A percentile compares a stretch with the other conserved stretches of the same genome.
Conservation (phyloP, 352 stramenopile genomes). For the Thalassiosira mediterranea region DNA sequence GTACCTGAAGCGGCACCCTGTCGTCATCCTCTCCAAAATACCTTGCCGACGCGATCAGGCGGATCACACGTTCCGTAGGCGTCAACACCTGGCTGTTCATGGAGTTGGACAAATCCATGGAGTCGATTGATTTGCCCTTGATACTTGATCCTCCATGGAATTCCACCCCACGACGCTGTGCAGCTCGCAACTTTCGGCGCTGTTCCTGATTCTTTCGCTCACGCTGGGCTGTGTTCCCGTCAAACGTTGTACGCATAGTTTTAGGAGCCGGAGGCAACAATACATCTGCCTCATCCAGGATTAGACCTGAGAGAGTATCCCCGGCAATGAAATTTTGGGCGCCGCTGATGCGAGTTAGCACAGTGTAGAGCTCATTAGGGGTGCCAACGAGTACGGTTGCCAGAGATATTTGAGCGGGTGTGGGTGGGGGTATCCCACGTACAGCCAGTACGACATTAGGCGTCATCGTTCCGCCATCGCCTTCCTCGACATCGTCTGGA, state of each 20-base stretch:
- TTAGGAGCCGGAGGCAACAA: constrained; percentile 53
- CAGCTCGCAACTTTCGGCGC: constrained; percentile 56
- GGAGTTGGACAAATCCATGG: constrained; percentile 25
- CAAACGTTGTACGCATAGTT: constrained; percentile 53
- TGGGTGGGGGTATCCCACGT: constrained; percentile 50
- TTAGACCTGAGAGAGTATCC: constrained; percentile 46
- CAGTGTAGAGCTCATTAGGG: constrained; percentile 54
- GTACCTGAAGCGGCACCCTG: constrained; percentile 33
- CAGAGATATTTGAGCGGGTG: constrained; percentile 32
- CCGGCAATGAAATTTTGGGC: constrained; percentile 54
- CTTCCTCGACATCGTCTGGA: constrained; percentile 22
- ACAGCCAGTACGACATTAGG: constrained; percentile 51
- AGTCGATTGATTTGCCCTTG: constrained; percentile 20
- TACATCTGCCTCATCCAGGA: constrained; percentile 71
- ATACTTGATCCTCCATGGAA: constrained; percentile 42
- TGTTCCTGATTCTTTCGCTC: constrained; percentile 53
- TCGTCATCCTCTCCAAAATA: constrained; percentile 26
- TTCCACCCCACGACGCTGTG: constrained; percentile 55
- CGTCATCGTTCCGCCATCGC: constrained; percentile 8
- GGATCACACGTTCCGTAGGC: constrained; percentile 52
- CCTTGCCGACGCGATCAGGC: constrained; percentile 43
- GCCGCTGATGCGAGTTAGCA: constrained; percentile 49
- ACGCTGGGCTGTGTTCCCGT: constrained; percentile 30
- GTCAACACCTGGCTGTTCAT: constrained; percentile 45
- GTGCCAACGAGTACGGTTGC: constrained; percentile 58